These are phyloP conservation scores for Silene latifolia DNA, from an alignment of 148 eudicot species.

Conservation along the genomic window DNA sequence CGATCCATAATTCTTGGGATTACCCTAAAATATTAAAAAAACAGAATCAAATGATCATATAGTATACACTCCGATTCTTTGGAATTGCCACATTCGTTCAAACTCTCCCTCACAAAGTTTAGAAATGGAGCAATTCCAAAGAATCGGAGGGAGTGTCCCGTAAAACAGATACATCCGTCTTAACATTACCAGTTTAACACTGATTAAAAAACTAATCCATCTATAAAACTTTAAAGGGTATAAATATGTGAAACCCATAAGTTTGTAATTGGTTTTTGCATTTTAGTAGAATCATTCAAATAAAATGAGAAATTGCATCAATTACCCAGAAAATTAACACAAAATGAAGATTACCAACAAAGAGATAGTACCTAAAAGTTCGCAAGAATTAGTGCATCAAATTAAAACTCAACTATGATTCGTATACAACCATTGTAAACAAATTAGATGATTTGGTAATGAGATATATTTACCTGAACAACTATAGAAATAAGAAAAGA, in stretches of 20 bases:
- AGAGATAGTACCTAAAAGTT: not conserved
- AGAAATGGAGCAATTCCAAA: not conserved
- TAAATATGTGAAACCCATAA: too few species aligned
- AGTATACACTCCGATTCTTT: too few species aligned
- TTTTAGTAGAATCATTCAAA: not conserved
- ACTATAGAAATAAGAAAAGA: not conserved
- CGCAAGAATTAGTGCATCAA: not conserved
- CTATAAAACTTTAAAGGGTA: not conserved
- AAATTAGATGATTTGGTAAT: not conserved
- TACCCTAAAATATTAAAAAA: slow-evolving; percentile 17
- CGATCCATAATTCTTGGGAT: slow-evolving; percentile 41
- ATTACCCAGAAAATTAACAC: not conserved
- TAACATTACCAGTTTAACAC: too few species aligned
- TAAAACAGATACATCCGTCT: too few species aligned
- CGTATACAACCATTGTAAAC: too few species aligned
- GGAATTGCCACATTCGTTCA: too few species aligned
- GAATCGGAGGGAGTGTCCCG: too few species aligned
- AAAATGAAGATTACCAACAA: not conserved
- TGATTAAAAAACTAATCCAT: not conserved
- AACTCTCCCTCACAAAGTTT: too few species aligned
- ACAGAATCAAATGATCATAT: not conserved
- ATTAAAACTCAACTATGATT: not conserved
- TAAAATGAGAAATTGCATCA: not conserved
- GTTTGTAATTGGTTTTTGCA: not conserved
- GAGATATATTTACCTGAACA: slow-evolving; percentile 8